A percentile compares a stretch with the other conserved stretches of the same genome.
Evolutionary conservation across 345 rosid genomes (phyloP).

Genomic region (Eucalyptus sp.): DNA sequence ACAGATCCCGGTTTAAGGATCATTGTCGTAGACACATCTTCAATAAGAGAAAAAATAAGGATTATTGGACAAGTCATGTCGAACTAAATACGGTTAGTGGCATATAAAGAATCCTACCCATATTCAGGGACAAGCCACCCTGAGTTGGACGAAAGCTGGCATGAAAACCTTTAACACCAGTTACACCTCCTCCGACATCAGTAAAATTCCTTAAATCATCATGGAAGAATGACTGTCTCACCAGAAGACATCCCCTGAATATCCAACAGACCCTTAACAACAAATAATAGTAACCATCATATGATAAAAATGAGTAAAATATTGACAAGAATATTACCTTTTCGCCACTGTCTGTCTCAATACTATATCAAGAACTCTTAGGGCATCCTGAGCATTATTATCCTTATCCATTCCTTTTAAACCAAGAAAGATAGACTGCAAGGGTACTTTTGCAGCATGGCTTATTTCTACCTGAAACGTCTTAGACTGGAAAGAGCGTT

Average conservation of each 20-base stretch:
- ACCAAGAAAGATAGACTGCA: constrained; percentile 35
- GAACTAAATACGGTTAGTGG: background rate
- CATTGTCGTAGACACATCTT: constrained; percentile 76
- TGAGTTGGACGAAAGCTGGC: constrained; percentile 83
- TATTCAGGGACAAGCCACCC: constrained; percentile 73
- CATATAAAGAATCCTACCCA: constrained; percentile 32
- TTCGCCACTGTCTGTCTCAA: constrained; percentile 82
- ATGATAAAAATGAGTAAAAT: background rate
- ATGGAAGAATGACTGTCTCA: constrained; percentile 75
- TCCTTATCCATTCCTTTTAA: constrained; percentile 36
- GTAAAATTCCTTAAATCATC: constrained; percentile 25
- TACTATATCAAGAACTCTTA: constrained; percentile 69
- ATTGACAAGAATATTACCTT: constrained; percentile 18
- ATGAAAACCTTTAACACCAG: constrained; percentile 66
- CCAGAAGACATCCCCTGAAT: constrained; percentile 75
- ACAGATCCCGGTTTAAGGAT: constrained; percentile 72
- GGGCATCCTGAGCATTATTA: constrained; percentile 43
- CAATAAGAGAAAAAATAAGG: background rate
- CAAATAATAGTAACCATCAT: background rate
- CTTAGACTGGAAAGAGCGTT: constrained; percentile 35
- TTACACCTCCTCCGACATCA: constrained; percentile 65
- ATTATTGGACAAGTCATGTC: constrained; percentile 15
- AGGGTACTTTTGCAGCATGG: constrained; percentile 48
- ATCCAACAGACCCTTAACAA: constrained; percentile 1
- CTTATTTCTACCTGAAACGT: constrained; percentile 45